Base-by-base conservation (phyloP, 2,329 filamentous ascomycete genomes). In the Sporothrix phasma region DNA sequence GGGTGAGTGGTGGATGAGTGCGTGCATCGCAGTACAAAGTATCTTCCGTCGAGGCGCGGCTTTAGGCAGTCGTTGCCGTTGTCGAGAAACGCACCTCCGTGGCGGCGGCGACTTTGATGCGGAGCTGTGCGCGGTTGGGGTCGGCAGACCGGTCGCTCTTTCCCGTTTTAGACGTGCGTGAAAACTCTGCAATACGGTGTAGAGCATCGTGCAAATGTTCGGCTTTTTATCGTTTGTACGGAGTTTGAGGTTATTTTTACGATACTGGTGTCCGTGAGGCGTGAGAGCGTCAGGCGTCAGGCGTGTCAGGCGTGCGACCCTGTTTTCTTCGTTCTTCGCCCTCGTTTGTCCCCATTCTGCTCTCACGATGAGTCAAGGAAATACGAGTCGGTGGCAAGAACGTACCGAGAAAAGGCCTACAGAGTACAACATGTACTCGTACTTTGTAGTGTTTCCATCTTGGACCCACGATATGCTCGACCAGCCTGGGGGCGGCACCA, bases 171-270 rank as follows among this genome's bases (percentile, higher is more conserved):
- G 45, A n/a, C 37, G 37, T 26, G 22, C n/a, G 61, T 54, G 61
- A 62, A 62, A 62, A 62, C 10, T 62, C 61, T 62, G 61, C 61
- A 37, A 34, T 17, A 34, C n/a, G 41, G 34, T 24, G 26, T 26
- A 5, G 17, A 37, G 43, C 34, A 24, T 39, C 58, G 58, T 61
- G 29, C 58, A 61, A 61, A 47, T 47, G 29, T 47, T 61, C 58
- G 58, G 58, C 43, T 43, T 46, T 61, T 34, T 37, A n/a, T 46
- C 17, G 39, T 4, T 26, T 29, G n/a, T n/a, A n/a, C 29, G 22
- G 17, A 45, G 10, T 31, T 46, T 34, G 7, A 29, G 10, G 3
- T 8, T 15, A 6, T 39, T 24, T 41, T 22, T 10, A 37, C n/a
- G n/a, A 22, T 54, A 3, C 17, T 54, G 29, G 29, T 37, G 15